Conservation (phyloP, 2,329 filamentous ascomycete genomes). For the Fusarium guadeloupense region DNA sequence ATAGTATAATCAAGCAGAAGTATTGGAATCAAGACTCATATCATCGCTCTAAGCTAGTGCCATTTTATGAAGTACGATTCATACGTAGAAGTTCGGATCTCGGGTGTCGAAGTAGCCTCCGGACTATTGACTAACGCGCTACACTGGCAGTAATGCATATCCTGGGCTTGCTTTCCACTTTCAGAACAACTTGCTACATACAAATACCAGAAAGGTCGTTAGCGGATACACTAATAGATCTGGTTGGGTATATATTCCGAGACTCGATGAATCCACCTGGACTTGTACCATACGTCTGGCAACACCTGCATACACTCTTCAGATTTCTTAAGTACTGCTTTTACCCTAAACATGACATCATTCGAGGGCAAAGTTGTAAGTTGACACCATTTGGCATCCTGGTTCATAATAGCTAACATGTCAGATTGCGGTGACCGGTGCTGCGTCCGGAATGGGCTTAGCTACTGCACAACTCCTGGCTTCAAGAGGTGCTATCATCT, state of each 20-base stretch:
- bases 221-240: too few relatives aligned
- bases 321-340: too few relatives aligned
- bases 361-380: conserved; percentile 15
- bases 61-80: too few relatives aligned
- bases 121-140: not conserved
- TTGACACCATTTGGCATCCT: rapidly evolving
- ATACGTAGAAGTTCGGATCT: too few relatives aligned
- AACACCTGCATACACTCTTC: too few relatives aligned
- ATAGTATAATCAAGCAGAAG: not conserved
- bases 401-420: not conserved
- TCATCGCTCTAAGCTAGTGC: too few relatives aligned
- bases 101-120: not conserved
- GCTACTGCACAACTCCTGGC: conserved; percentile 36
- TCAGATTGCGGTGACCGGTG: conserved; percentile 33
- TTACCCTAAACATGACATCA: not conserved
- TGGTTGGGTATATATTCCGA: not conserved
- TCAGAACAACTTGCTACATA: not conserved
- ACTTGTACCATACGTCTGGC: too few relatives aligned
- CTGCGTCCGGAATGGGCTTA: conserved; percentile 34
- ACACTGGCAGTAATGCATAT: not conserved
- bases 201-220: not conserved
- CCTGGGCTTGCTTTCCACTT: conserved; percentile 12
- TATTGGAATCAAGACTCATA: not conserved
- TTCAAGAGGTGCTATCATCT: conserved; percentile 32
- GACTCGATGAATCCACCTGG: too few relatives aligned